Base-by-base conservation (phyloP, 331 rosid species). In the Telfairia occidentalis region DNA sequence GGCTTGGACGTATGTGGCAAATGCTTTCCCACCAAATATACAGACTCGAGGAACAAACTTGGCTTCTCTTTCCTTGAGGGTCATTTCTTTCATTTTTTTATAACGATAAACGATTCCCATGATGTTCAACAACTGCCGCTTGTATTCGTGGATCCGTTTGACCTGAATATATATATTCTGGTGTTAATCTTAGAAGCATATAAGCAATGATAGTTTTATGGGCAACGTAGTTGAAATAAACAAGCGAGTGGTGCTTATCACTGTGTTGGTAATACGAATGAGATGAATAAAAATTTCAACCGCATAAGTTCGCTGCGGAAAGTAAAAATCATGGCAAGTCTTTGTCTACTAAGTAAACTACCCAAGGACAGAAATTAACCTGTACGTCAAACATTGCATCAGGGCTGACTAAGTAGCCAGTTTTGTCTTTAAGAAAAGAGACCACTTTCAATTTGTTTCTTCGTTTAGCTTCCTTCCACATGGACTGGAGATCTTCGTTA, bases 101-200 rank as follows among this genome's bases (percentile, higher is more conserved):
- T 93, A 93, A 69, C 98, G 95, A 78, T 91, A 88, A 78, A 89
- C 97, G 61, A 93, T 91, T 78, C 98, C 98, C 46, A 93, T 80
- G 71, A 93, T 89, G 73, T 93, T 93, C 87, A 93, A 21, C 42
- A 93, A 71, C 75, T 93, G 98, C 58, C 98, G 85, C 82, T 93
- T 91, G 82, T 93, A 93, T 81, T 93, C 98, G 81, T 93, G 98
- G 82, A 93, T 93, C 78, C 98, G 91, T 88, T 93, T 93, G 82
- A 93, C 95, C 98, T 93, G 77, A 76, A 85, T 8, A 75, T 16
- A 63, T 29, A 35, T 34, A 63, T 63, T 63, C 28, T 35, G 3
- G 15, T 7, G 3, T 63, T 35, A 63, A 63, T 34, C 28, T 19
- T 34, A 1, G 8, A 32, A 35, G 48, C 6, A 63, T 63, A 30